Evolutionary conservation across 768 basidiomycete genomes (phyloP).

Genomic region (Suillus variegatus): DNA sequence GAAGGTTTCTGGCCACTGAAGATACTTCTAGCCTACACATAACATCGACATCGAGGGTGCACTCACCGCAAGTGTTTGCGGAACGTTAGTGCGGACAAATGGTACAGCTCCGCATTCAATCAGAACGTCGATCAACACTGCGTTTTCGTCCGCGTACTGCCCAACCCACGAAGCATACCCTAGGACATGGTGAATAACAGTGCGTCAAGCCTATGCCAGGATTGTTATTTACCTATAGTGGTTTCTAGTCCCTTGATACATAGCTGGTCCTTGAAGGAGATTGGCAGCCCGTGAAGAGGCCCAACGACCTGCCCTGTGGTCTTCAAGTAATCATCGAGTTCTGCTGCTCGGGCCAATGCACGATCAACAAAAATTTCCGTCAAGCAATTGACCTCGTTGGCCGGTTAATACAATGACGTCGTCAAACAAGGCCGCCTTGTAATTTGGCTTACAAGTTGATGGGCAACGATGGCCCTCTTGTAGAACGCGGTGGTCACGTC

Average conservation of each 20-base stretch:
- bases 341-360: conserved; percentile 61
- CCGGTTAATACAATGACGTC: background rate
- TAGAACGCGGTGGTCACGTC: conserved; percentile 73
- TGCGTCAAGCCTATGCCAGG: background rate
- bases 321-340: conserved; percentile 64
- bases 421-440: background rate
- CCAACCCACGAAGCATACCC: conserved; percentile 78
- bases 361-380: conserved; percentile 81
- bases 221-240: conserved; percentile 51
- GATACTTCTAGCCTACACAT: background rate
- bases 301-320: conserved; percentile 66
- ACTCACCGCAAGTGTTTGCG: conserved; percentile 72
- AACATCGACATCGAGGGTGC: background rate
- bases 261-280: conserved; percentile 77
- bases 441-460: conserved; percentile 59
- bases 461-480: conserved; percentile 78
- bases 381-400: conserved; percentile 70
- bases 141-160: conserved; percentile 54
- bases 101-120: conserved; percentile 66
- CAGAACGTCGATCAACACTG: conserved; percentile 67
- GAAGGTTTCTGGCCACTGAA: conserved; percentile 74
- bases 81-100: conserved; percentile 75
- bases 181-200: conserved; percentile 18
- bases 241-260: conserved; percentile 68
- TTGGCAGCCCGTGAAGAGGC: conserved; percentile 72